phyloP scores from a whole-genome alignment of 2,329 filamentous ascomycete species.

The Claviceps purpurea region DNA sequence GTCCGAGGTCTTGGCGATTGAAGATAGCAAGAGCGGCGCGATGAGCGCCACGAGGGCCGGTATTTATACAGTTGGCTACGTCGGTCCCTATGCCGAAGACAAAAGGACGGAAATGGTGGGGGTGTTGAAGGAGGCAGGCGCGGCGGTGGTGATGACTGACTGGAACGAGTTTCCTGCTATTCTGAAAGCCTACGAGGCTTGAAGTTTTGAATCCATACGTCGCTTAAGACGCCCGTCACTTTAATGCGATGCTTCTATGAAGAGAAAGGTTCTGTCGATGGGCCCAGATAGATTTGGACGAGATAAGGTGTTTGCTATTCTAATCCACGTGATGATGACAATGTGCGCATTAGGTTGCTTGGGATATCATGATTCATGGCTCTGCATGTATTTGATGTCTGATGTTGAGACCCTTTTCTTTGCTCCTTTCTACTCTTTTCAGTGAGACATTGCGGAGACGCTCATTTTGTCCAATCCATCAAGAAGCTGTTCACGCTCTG shows the following conservation, averaged over 20 bases:
- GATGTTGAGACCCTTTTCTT: background rate
- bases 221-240: background rate
- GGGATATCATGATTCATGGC: too few relatives aligned
- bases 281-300: too few relatives aligned
- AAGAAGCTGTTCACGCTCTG: slow-evolving; percentile 88
- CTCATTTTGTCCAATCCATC: slow-evolving; percentile 42
- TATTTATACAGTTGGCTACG: slow-evolving; percentile 74
- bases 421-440: background rate
- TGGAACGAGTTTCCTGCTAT: slow-evolving; percentile 42
- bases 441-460: background rate
- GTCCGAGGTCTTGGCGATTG: slow-evolving; percentile 63
- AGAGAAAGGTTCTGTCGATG: too few relatives aligned
- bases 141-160: slow-evolving; percentile 46
- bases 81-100: slow-evolving; percentile 57
- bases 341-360: too few relatives aligned
- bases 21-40: slow-evolving; percentile 80
- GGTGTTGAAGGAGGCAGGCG: slow-evolving; percentile 46
- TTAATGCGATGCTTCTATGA: background rate
- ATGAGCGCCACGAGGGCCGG: slow-evolving; percentile 59
- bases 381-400: too few relatives aligned
- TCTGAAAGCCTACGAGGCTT: slow-evolving; percentile 32
- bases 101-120: slow-evolving; percentile 54
- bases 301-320: too few relatives aligned
- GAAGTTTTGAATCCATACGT: background rate
- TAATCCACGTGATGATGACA: too few relatives aligned